These are phyloP conservation scores for Cyclotella choctawhatcheeana DNA, from an alignment of 108 stramenopile genomes.

Conservation along the genomic window DNA sequence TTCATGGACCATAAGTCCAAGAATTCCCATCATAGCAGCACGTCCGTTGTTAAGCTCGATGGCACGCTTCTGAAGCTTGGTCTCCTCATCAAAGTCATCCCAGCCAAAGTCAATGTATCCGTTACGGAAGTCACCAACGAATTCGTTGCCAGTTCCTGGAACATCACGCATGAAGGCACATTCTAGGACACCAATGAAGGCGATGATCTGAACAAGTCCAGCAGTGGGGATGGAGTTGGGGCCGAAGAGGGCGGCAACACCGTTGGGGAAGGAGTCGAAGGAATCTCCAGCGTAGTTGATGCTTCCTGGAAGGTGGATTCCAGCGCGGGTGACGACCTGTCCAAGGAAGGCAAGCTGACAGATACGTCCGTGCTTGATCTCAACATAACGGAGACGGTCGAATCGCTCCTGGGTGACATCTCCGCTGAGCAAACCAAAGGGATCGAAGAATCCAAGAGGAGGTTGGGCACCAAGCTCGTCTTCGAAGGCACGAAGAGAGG, in stretches of 20 bases:
- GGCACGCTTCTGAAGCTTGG: conserved; percentile 75
- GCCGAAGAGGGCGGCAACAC: neutral
- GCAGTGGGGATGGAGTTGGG: conserved; percentile 19
- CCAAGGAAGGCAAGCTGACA: conserved; percentile 82
- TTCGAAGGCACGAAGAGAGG: conserved; percentile 67
- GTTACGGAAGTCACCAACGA: conserved; percentile 80
- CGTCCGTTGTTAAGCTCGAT: conserved; percentile 93
- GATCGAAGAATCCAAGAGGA: conserved; percentile 89
- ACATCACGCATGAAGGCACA: conserved; percentile 47
- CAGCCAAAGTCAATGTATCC: conserved; percentile 75
- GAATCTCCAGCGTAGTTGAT: conserved; percentile 28
- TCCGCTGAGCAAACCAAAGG: conserved; percentile 59
- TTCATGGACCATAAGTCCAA: conserved; percentile 61
- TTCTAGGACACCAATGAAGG: conserved; percentile 47
- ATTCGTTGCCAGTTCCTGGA: conserved; percentile 46
- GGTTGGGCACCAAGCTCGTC: conserved; percentile 84
- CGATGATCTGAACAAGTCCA: conserved; percentile 34
- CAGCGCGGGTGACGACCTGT: conserved; percentile 46
- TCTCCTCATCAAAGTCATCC: conserved; percentile 64
- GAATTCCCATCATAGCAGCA: conserved; percentile 93
- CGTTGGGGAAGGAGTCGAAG: conserved; percentile 14
- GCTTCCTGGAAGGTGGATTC: conserved; percentile 36
- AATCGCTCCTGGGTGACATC: conserved; percentile 53
- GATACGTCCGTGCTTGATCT: conserved; percentile 84
- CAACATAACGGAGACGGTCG: conserved; percentile 66